phyloP scores from a whole-genome alignment of 2,329 filamentous ascomycete species.

The Trichoderma semiorbis region DNA sequence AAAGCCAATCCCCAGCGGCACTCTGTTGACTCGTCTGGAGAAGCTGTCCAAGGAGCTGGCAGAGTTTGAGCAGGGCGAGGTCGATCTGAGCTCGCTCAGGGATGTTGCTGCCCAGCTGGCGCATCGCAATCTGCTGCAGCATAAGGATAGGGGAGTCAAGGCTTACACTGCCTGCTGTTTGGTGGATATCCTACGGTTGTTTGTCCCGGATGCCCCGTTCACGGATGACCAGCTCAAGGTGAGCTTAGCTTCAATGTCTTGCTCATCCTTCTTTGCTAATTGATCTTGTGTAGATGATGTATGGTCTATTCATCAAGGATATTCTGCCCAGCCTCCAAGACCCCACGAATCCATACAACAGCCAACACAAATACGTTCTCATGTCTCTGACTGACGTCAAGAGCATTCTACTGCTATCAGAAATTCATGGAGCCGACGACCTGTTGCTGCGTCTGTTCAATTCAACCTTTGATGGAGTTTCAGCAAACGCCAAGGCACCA shows the following conservation, averaged over 20 bases:
- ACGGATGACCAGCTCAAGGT: slow-evolving; percentile 88
- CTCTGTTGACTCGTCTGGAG: slow-evolving; percentile 78
- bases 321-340: slow-evolving; percentile 83
- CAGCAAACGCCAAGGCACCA: slow-evolving; percentile 68
- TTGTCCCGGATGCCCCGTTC: slow-evolving; percentile 92
- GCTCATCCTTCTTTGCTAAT: slow-evolving; percentile 15
- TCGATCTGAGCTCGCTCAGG: slow-evolving; percentile 76
- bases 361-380: slow-evolving; percentile 88
- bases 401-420: slow-evolving; percentile 86
- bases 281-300: slow-evolving; percentile 67
- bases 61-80: slow-evolving; percentile 82
- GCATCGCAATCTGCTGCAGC: slow-evolving; percentile 74
- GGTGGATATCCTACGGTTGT: slow-evolving; percentile 88
- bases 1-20: slow-evolving; percentile 78
- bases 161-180: slow-evolving; percentile 86
- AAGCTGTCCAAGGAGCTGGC: slow-evolving; percentile 77
- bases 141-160: slow-evolving; percentile 91
- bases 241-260: slow-evolving; percentile 26
- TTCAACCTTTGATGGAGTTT: slow-evolving; percentile 87
- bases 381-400: slow-evolving; percentile 88
- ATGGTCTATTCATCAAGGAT: slow-evolving; percentile 78
- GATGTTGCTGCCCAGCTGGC: slow-evolving; percentile 83
- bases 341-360: slow-evolving; percentile 84
- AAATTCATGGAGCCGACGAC: slow-evolving; percentile 76
- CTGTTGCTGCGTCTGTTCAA: slow-evolving; percentile 81